Base-by-base conservation (phyloP, 2,329 filamentous ascomycete species). In the Pleomassaria siparia region DNA sequence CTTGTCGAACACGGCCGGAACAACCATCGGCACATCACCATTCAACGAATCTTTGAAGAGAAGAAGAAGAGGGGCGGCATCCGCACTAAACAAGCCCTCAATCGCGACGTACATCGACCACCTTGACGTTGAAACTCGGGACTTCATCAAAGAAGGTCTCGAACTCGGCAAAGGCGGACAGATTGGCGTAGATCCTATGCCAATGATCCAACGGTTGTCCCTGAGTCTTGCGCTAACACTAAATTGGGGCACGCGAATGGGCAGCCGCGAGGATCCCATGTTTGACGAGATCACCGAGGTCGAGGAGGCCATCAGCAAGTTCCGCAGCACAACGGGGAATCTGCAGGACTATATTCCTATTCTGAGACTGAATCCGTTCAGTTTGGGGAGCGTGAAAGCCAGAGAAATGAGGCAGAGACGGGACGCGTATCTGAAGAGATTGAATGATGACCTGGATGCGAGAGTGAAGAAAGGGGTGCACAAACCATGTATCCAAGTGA, bases 1-100 rank as follows among this genome's bases (percentile, higher is more conserved):
- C 2, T 73, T 86, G 2, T 84, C 81, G 2, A 82, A 84, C 35
- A 86, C 84, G 0, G 80, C 83, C 1, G 83, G 84, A 5, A 86
- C 83, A 0, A 87, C 84, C 0, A 86, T 87, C 46, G 84, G 84
- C 0, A 87, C 84, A 0, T 84, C 81, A 1, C 84, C 84, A 0
- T 87, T 84, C 60, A 83, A 79, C 44, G 83, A 87, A 3, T 83
- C 80, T 0, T 67, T 86, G 22, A 87, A 86, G 63, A 74, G 82
- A 4, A 74, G 83, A 26, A 76, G 83, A 47, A 87, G 87, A 64
- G 84, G 82, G 13, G 84, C 83, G 1, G 84, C 83, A 0, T 81
- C 81, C 3, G 84, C 84, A 1, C 72, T 87, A 15, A 87, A 87
- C 63, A 80, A 83, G 40, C 83, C 84, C 0, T 82, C 82, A 0